phyloP scores from a whole-genome alignment of 176 grass and related monocot species.

The Panicum miliaceum region DNA sequence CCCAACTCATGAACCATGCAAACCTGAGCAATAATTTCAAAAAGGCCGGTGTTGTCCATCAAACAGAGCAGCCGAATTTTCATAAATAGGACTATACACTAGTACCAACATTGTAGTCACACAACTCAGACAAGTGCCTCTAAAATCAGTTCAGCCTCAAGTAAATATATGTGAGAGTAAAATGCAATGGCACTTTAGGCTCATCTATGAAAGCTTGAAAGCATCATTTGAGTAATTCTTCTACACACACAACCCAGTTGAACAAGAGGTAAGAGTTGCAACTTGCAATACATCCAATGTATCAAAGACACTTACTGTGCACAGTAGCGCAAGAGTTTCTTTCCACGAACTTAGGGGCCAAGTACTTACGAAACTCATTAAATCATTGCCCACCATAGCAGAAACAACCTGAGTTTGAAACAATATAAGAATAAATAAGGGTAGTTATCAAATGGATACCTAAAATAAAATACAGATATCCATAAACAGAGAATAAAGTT shows the following conservation, averaged over 20 bases:
- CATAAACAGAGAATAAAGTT: background rate
- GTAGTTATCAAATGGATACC: slow-evolving; percentile 19
- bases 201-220: slow-evolving; percentile 8
- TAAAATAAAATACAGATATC: slow-evolving; percentile 29
- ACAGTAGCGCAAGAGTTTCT: slow-evolving; percentile 96
- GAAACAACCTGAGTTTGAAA: slow-evolving; percentile 81
- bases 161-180: slow-evolving; percentile 2
- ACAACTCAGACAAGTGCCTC: background rate
- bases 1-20: background rate
- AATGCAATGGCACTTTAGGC: slow-evolving; percentile 11
- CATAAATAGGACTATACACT: slow-evolving; percentile 10
- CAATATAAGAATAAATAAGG: slow-evolving; percentile 24
- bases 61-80: background rate
- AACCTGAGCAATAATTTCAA: background rate
- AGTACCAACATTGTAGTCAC: background rate
- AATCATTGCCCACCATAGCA: slow-evolving; percentile 94
- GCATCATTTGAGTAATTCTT: slow-evolving; percentile 17
- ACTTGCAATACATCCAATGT: slow-evolving; percentile 23
- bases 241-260: background rate
- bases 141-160: slow-evolving; percentile 4
- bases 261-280: slow-evolving; percentile 13
- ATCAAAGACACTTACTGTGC: slow-evolving; percentile 73
- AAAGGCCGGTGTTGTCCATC: background rate
- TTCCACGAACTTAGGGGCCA: slow-evolving; percentile 96
- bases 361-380: slow-evolving; percentile 81